Evolutionary conservation across 1,139 yeast species (phyloP), one percentile per base, ranked within the genome.

Genomic region (Wickerhamomyces sp.): DNA sequence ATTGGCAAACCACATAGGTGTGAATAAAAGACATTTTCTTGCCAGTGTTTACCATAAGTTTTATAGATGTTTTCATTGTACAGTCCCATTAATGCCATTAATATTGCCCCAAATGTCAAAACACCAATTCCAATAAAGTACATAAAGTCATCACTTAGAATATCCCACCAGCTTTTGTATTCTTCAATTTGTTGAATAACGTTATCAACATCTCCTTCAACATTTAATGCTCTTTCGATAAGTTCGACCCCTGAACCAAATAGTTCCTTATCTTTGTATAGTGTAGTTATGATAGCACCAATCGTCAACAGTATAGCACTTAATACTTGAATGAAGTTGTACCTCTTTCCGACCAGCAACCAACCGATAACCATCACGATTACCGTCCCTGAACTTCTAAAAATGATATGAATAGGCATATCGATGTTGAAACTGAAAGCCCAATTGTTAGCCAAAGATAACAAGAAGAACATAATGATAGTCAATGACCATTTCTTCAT

Each of bases 391-490:
- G 84, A 76, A 10, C 89, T 81, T 48, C 91, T 64, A 53, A 84
- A 72, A 8, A 84, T 76, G 32, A 84, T 83, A 57, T 84, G 89
- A 32, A 82, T 65, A 0, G 91, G 90, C 33, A 85, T 75, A 3
- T 85, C 75, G 29, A 85, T 70, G 39, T 79, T 71, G 59, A 67
- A 81, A 31, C 67, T 72, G 66, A 81, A 79, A 1, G 78, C 88
- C 47, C 67, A 62, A 58, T 85, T 85, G 58, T 81, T 83, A 40
- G 81, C 64, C 11, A 76, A 65, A 2, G 84, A 76, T 6, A 78
- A 69, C 7, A 68, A 49, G 52, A 79, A 81, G 58, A 75, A 81
- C 55, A 82, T 61, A 1, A 67, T 49, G 27, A 81, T 82, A 3
- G 78, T 69, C 26, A 73, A 43, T 4, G 73, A 41, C 72, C 81